phyloP scores from a whole-genome alignment of 169 alveolate genomes.

The Plasmodium cynomolgi region DNA sequence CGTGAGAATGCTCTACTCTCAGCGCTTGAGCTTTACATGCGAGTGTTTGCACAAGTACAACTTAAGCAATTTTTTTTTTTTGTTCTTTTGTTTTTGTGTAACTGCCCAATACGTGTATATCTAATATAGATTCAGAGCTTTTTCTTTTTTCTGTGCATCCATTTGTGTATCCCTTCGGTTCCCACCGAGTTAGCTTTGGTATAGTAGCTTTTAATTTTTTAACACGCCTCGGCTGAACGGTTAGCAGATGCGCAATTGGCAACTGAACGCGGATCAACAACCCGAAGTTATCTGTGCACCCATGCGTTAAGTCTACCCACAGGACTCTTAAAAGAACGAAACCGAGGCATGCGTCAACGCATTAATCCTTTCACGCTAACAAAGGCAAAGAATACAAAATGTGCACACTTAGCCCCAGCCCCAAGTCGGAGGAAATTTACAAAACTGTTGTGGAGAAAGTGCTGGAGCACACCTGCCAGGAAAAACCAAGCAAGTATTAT shows the following conservation, averaged over 20 bases:
- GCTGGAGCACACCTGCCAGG: background rate
- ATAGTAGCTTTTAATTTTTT: background rate
- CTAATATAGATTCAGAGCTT: background rate
- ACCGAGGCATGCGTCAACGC: background rate
- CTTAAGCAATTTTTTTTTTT: background rate
- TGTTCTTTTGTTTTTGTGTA: background rate
- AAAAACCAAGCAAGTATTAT: constrained; percentile 31
- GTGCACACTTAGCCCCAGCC: background rate
- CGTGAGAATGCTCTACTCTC: background rate
- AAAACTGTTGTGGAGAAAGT: constrained; percentile 19
- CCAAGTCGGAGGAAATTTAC: constrained; percentile 9
- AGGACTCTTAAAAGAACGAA: background rate
- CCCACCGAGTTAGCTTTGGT: background rate
- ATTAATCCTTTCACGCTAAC: background rate
- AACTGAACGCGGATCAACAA: background rate
- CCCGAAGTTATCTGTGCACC: background rate
- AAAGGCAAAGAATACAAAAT: constrained; percentile 19
- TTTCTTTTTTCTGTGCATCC: background rate
- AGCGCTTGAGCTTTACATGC: background rate
- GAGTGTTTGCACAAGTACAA: background rate
- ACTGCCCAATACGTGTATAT: background rate
- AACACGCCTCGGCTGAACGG: background rate
- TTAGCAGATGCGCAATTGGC: background rate
- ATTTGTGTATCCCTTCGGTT: background rate
- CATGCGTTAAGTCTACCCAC: background rate